A percentile compares a stretch with the other conserved stretches of the same genome.
These are phyloP conservation scores for Cyclotella distinguenda DNA, from an alignment of 108 stramenopile genomes.

Conservation along the genomic window DNA sequence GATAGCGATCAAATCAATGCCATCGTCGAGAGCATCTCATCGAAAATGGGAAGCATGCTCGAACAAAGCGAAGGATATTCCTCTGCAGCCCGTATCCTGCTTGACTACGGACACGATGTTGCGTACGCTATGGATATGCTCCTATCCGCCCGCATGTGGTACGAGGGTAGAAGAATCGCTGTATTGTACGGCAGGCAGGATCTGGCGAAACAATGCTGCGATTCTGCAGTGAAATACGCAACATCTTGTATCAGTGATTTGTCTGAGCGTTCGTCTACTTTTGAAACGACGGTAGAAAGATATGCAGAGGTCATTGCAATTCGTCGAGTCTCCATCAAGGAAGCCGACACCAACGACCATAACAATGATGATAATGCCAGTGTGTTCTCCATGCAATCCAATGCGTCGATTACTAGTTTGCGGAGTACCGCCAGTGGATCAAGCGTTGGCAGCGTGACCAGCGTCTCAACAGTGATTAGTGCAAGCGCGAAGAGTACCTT, in stretches of 20 bases:
- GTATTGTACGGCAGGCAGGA: constrained; percentile 50
- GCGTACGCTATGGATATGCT: constrained; percentile 70
- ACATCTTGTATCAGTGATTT: constrained; percentile 63
- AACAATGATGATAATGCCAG: constrained; percentile 67
- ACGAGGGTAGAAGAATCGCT: constrained; percentile 64
- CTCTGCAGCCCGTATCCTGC: constrained; percentile 71
- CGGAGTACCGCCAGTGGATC: constrained; percentile 58
- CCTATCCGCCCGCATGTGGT: constrained; percentile 69
- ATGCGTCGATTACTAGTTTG: constrained; percentile 60
- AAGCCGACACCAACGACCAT: constrained; percentile 34
- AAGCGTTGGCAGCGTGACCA: constrained; percentile 46
- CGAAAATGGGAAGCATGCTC: constrained; percentile 31
- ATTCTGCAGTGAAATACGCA: constrained; percentile 59
- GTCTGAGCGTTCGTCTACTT: constrained; percentile 55
- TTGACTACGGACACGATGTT: constrained; percentile 76
- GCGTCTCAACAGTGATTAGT: constrained; percentile 80
- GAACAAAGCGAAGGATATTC: constrained; percentile 41
- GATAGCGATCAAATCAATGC: constrained; percentile 22
- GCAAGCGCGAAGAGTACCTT: constrained; percentile 68
- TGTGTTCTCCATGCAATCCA: constrained; percentile 74
- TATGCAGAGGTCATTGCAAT: constrained; percentile 67
- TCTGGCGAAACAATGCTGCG: constrained; percentile 57
- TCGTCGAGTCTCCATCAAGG: constrained; percentile 65
- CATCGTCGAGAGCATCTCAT: constrained; percentile 38
- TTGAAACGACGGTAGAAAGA: constrained; percentile 48